Percentiles rank a stretch among this genome's conserved stretches.
phyloP scores from a whole-genome alignment of 1,139 yeast genomes.

The Yarrowia galli region DNA sequence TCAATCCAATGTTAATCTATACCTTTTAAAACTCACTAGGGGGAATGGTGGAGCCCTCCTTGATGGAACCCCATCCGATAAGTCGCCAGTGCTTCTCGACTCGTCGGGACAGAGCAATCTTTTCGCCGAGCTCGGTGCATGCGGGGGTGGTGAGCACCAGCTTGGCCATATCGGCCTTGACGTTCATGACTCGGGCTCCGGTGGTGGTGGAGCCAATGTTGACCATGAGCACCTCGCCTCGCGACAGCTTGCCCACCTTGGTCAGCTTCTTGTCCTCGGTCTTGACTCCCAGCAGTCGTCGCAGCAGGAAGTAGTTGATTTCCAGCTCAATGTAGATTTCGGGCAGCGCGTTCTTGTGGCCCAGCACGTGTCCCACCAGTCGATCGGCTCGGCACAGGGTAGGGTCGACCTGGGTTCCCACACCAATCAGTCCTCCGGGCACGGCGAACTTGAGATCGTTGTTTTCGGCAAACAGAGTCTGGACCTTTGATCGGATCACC shows the following conservation, averaged over 20 bases:
- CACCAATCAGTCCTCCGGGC: conserved; percentile 99
- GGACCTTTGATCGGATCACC: conserved; percentile 93
- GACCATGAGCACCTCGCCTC: conserved; percentile 97
- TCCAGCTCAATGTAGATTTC: conserved; percentile 96
- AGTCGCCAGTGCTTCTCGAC: conserved; percentile 99
- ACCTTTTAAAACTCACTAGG: conserved; percentile 44
- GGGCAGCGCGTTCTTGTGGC: conserved; percentile 95
- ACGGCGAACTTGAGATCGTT: conserved; percentile 98
- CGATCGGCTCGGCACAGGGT: conserved; percentile 99
- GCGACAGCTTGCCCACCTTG: conserved; percentile 91
- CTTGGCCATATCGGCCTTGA: conserved; percentile 99
- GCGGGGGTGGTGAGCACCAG: conserved; percentile 96
- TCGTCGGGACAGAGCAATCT: conserved; percentile 98
- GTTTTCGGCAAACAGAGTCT: conserved; percentile 95
- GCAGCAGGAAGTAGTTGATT: conserved; percentile 93
- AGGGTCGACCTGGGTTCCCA: conserved; percentile 98
- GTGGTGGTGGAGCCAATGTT: conserved; percentile 99
- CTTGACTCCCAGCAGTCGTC: conserved; percentile 98
- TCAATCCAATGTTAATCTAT: conserved; percentile 26
- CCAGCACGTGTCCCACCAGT: conserved; percentile 98
- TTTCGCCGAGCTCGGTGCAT: conserved; percentile 97
- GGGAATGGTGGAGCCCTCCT: conserved; percentile 69
- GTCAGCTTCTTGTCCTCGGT: conserved; percentile 98
- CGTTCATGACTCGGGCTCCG: conserved; percentile 98
- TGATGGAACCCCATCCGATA: conserved; percentile 99